These are phyloP conservation scores for Cystoderma amianthinum DNA, from an alignment of 768 basidiomycete genomes.

Conservation along the genomic window DNA sequence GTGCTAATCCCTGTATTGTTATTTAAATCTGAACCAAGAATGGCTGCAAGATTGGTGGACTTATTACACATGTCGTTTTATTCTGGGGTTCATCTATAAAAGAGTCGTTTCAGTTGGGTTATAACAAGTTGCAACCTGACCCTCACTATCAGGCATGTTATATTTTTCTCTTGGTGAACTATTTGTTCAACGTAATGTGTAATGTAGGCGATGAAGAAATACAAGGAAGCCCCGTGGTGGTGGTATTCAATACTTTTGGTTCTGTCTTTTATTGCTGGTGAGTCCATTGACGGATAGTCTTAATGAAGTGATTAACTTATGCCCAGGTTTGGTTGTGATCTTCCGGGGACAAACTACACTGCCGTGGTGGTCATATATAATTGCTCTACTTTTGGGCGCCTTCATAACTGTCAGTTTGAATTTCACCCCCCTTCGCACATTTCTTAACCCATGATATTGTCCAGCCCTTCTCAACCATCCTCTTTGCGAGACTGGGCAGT, in stretches of 20 bases:
- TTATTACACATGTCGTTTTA: slow-evolving; percentile 47
- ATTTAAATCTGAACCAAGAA: too few species aligned
- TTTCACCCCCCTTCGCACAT: background rate
- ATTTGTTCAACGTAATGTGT: background rate
- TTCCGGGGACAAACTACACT: slow-evolving; percentile 54
- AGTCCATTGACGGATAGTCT: too few species aligned
- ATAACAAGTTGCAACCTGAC: slow-evolving; percentile 40
- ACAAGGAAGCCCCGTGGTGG: slow-evolving; percentile 54
- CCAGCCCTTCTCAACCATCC: slow-evolving; percentile 47
- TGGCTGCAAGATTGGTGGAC: slow-evolving; percentile 52
- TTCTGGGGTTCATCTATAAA: slow-evolving; percentile 51
- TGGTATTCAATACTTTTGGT: slow-evolving; percentile 48
- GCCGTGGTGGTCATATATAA: slow-evolving; percentile 56
- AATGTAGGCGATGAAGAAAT: slow-evolving; percentile 45
- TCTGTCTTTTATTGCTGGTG: slow-evolving; percentile 51
- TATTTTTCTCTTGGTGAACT: background rate
- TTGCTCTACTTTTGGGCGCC: slow-evolving; percentile 45
- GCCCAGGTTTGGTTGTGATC: slow-evolving; percentile 45
- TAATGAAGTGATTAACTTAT: too few species aligned
- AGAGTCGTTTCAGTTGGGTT: slow-evolving; percentile 42
- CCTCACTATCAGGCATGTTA: slow-evolving; percentile 43
- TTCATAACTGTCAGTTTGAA: slow-evolving; percentile 26
- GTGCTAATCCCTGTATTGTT: too few species aligned
- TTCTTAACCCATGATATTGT: background rate
- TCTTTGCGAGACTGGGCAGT: slow-evolving; percentile 54